Percentiles rank a stretch among this genome's conserved stretches.
Evolutionary conservation across 2,329 filamentous ascomycete species (phyloP).

Genomic region (Arthroderma sp.): DNA sequence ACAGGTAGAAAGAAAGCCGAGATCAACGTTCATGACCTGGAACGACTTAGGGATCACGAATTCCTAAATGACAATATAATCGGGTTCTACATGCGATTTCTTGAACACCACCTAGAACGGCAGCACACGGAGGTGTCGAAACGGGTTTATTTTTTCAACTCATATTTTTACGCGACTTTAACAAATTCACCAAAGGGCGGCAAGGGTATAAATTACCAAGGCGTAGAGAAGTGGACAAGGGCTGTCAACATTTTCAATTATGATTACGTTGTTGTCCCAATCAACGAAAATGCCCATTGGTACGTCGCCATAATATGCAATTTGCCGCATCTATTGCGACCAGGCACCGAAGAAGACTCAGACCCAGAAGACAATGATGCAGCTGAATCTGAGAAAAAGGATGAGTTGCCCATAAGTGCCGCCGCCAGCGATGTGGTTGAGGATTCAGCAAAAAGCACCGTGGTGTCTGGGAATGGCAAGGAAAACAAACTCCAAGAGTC

Average conservation of each 20-base stretch:
- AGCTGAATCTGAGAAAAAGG: background rate
- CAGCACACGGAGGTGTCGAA: constrained; percentile 43
- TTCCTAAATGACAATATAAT: constrained; percentile 90
- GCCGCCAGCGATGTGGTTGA: background rate
- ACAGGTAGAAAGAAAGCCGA: constrained; percentile 35
- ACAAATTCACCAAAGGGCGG: constrained; percentile 44
- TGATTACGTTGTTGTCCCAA: constrained; percentile 82
- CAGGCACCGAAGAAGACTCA: background rate
- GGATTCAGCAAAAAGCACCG: background rate
- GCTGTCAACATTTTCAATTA: constrained; percentile 72
- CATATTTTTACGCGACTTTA: constrained; percentile 75
- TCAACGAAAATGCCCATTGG: constrained; percentile 83
- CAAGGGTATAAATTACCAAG: constrained; percentile 62
- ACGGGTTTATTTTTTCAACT: constrained; percentile 79
- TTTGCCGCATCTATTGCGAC: constrained; percentile 38
- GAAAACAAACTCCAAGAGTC: constrained; percentile 16
- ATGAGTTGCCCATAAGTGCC: background rate
- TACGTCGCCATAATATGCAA: constrained; percentile 94
- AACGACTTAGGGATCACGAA: constrained; percentile 66
- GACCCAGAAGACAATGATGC: background rate
- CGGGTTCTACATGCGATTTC: constrained; percentile 67
- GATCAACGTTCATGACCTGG: constrained; percentile 38
- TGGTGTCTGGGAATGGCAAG: constrained; percentile 7
- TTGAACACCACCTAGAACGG: constrained; percentile 49
- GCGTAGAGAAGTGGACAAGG: constrained; percentile 76